Base-by-base conservation (phyloP, 257 asterid species). In the Catharanthus roseus region DNA sequence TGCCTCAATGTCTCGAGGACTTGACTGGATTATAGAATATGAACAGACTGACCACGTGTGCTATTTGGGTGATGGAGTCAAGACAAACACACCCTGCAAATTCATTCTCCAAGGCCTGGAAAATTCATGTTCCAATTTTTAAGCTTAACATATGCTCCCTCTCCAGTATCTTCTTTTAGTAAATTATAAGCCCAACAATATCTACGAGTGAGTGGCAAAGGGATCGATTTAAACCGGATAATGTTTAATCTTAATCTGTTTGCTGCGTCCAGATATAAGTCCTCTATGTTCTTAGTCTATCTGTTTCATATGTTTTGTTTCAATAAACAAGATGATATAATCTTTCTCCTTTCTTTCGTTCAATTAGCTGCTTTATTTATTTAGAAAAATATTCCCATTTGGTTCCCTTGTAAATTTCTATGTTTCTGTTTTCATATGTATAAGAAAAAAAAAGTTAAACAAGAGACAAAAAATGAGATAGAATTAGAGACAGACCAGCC, bases 311-410 rank as follows among this genome's bases (percentile, higher is more conserved):
- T 41, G 7, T 53, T 42, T 67, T 67, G n/a, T 31, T 73, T 65
- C 4, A 31, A 36, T 31, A 26, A 62, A 60, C 50, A 34, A 42
- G 49, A 55, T 60, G 12, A 47, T 23, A n/a, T 21, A 28, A 18
- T 31, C 53, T 19, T 33, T 64, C 19, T 42, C 28, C 21, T 53
- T 65, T 58, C n/a, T n/a, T n/a, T n/a, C n/a, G n/a, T n/a, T n/a
- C n/a, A n/a, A n/a, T n/a, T n/a, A 28, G 62, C 44, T 28, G 7
- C 39, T 62, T 65, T 61, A 26, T 72, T 15, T 44, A 23, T 42
- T 10, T 18, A 10, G n/a, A 69, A 49, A 74, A 61, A 10, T 67
- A 45, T 69, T 66, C 72, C 70, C n/a, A n/a, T n/a, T n/a, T n/a
- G n/a, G n/a, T n/a, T n/a, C n/a, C n/a, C n/a, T n/a, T n/a, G n/a